Conservation (phyloP, 228 moss, liverwort and hornwort species). For the Sphagnum magellanicum region DNA sequence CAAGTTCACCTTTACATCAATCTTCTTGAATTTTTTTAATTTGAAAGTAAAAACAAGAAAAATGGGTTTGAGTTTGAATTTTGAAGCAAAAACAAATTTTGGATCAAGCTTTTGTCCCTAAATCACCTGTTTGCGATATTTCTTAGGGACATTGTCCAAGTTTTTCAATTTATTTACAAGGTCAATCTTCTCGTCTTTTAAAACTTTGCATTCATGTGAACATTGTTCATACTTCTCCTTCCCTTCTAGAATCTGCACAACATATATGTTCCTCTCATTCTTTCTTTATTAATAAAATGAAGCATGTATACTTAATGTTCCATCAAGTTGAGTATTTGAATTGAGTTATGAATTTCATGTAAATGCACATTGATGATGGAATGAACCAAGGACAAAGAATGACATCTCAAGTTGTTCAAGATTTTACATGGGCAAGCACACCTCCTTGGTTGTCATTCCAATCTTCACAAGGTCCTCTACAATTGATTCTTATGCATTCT, state of each 20-base stretch:
- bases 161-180: constrained; percentile 10
- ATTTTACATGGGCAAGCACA: constrained; percentile 16
- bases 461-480: constrained; percentile 15
- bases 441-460: constrained; percentile 28
- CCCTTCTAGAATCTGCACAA: constrained; percentile 16
- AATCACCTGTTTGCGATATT: constrained; percentile 28
- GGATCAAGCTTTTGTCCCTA: not conserved
- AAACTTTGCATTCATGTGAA: constrained; percentile 7
- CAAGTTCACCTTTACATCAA: not conserved
- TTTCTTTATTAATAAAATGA: not conserved
- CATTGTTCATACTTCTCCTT: constrained; percentile 2
- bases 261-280: not conserved
- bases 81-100: too few species aligned
- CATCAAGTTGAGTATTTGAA: too few species aligned
- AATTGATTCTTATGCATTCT: constrained; percentile 19
- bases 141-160: constrained; percentile 23
- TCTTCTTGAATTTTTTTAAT: not conserved
- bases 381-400: too few species aligned
- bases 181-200: constrained; percentile 2
- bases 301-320: too few species aligned
- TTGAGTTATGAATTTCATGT: too few species aligned
- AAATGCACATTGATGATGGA: too few species aligned
- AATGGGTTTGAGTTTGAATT: not conserved
- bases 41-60: not conserved
- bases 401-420: constrained; percentile 1